Percentiles rank a stretch among this genome's conserved stretches.
These are phyloP conservation scores for Trypanosoma boissoni DNA, from an alignment of 208 protist genomes.

Conservation along the genomic window DNA sequence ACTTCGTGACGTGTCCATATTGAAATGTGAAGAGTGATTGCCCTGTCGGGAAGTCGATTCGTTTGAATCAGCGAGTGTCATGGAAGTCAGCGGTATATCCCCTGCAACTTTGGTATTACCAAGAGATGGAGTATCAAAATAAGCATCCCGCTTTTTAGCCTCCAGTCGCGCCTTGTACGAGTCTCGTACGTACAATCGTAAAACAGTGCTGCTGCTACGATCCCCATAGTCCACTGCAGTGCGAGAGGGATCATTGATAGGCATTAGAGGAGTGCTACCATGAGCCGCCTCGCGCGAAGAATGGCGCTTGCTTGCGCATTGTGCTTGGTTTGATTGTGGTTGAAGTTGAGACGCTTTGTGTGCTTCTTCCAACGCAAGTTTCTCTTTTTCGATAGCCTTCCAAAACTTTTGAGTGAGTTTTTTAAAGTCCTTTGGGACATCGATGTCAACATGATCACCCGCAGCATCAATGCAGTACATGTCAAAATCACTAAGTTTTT, in stretches of 20 bases:
- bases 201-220: slow-evolving; percentile 48
- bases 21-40: slow-evolving; percentile 31
- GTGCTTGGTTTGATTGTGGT: background rate
- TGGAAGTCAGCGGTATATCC: background rate
- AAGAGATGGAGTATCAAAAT: background rate
- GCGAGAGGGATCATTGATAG: background rate
- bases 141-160: slow-evolving; percentile 12
- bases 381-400: slow-evolving; percentile 5
- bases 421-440: slow-evolving; percentile 62
- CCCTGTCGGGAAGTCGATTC: background rate
- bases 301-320: background rate
- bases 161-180: slow-evolving; percentile 43
- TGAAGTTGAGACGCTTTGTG: background rate
- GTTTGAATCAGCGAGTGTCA: background rate
- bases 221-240: slow-evolving; percentile 8
- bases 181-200: slow-evolving; percentile 83
- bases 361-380: background rate
- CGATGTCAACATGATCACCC: slow-evolving; percentile 80
- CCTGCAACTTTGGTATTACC: background rate
- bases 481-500: slow-evolving; percentile 58
- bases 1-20: slow-evolving; percentile 31
- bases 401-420: slow-evolving; percentile 41
- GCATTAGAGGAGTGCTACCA: slow-evolving; percentile 14
- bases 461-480: slow-evolving; percentile 72
- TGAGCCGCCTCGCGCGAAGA: slow-evolving; percentile 5